Conservation (phyloP, 306 rosid genomes). For the Rosa rugosa region DNA sequence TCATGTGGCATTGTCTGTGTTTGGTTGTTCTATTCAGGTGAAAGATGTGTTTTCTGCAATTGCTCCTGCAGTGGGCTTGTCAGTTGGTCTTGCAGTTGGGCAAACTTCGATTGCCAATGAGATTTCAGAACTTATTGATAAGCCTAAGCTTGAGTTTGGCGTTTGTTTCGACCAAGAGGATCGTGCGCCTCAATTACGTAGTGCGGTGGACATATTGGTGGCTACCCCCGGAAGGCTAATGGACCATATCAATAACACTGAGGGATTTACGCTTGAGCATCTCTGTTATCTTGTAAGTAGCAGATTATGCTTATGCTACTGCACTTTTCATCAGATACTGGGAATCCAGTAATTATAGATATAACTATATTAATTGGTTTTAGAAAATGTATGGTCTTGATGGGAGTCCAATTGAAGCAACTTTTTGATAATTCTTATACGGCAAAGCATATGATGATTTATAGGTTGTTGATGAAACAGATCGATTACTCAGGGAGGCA, state of each 20-base stretch:
- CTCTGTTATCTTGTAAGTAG: constrained; percentile 83
- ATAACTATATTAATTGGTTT: background rate
- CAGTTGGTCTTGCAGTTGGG: constrained; percentile 88
- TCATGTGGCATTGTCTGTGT: background rate
- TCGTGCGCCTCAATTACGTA: constrained; percentile 31
- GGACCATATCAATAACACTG: constrained; percentile 75
- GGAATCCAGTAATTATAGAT: background rate
- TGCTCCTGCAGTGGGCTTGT: constrained; percentile 75
- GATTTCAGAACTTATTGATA: constrained; percentile 53
- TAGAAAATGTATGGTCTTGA: background rate
- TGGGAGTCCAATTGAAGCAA: background rate
- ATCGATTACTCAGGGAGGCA: constrained; percentile 83
- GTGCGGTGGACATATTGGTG: constrained; percentile 84
- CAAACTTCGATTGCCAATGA: constrained; percentile 80
- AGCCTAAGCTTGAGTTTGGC: constrained; percentile 58
- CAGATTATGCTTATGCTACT: background rate
- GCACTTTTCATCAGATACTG: background rate
- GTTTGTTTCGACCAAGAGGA: constrained; percentile 57
- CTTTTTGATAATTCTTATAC: background rate
- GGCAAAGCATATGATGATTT: constrained; percentile 29
- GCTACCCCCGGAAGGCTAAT: constrained; percentile 94
- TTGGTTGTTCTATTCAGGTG: constrained; percentile 36
- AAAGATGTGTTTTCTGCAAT: constrained; percentile 66
- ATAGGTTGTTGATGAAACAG: constrained; percentile 95
- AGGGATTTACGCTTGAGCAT: constrained; percentile 88